A percentile compares a stretch with the other conserved stretches of the same genome.
These are phyloP conservation scores for Stemphylium beticola DNA, from an alignment of 2,329 filamentous ascomycete genomes.

Conservation along the genomic window DNA sequence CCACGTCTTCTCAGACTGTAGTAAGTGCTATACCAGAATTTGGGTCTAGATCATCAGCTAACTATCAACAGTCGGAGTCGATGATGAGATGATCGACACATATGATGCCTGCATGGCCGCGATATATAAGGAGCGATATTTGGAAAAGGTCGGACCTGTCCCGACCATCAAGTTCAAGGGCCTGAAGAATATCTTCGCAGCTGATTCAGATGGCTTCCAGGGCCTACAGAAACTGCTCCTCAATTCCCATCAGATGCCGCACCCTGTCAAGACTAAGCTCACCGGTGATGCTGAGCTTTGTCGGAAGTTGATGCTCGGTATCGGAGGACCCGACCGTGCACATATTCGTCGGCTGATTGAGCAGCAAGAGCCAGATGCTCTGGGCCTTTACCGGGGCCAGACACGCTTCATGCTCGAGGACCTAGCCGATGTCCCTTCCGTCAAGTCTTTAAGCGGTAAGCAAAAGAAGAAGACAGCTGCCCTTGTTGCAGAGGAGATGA, in stretches of 20 bases:
- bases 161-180: conserved; percentile 40
- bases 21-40: conserved; percentile 25
- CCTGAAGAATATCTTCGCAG: conserved; percentile 37
- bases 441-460: conserved; percentile 34
- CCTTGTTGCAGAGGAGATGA: conserved; percentile 48
- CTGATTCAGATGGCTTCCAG: conserved; percentile 32
- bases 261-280: conserved; percentile 39
- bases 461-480: conserved; percentile 46
- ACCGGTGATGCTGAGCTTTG: conserved; percentile 38
- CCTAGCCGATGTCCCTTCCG: conserved; percentile 32
- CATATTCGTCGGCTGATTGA: conserved; percentile 38
- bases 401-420: conserved; percentile 50
- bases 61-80: conserved; percentile 48
- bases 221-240: conserved; percentile 27
- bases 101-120: conserved; percentile 49
- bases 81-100: conserved; percentile 51
- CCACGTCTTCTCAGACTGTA: conserved; percentile 51
- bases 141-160: conserved; percentile 20
- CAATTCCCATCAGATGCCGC: conserved; percentile 31
- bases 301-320: conserved; percentile 38
- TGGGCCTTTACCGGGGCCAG: conserved; percentile 46
- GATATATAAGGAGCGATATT: conserved; percentile 45
- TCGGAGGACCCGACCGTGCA: conserved; percentile 32
- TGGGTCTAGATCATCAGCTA: not conserved
- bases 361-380: conserved; percentile 34